Conservation (phyloP, 2,329 filamentous ascomycete species). For the Ceratocystis huliohia region DNA sequence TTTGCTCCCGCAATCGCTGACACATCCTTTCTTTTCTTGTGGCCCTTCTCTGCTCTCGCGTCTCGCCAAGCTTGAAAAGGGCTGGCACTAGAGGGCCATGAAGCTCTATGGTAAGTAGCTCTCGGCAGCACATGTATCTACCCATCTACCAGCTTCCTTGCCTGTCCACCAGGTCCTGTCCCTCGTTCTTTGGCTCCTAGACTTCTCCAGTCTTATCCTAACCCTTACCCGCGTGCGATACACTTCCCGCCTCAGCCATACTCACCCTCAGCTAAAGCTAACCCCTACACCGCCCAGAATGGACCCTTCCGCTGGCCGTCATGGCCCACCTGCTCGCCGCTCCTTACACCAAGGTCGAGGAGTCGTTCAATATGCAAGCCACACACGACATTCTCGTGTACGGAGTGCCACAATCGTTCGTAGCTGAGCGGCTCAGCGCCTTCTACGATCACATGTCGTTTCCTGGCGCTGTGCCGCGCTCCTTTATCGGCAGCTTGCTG, state of each 20-base stretch:
- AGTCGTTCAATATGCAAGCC: constrained; percentile 95
- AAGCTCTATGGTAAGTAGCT: constrained; percentile 17
- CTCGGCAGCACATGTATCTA: too few species aligned
- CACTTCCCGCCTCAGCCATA: constrained; percentile 22
- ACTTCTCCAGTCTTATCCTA: too few species aligned
- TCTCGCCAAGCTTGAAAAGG: background rate
- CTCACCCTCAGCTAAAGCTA: constrained; percentile 5
- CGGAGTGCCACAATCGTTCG: constrained; percentile 51
- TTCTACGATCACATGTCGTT: constrained; percentile 85
- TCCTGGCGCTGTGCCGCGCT: constrained; percentile 79
- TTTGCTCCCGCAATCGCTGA: background rate
- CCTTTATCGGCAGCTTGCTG: constrained; percentile 70
- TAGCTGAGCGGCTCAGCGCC: constrained; percentile 38
- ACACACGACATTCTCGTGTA: constrained; percentile 78
- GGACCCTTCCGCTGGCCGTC: constrained; percentile 50
- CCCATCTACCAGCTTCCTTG: too few species aligned
- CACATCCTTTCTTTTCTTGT: background rate
- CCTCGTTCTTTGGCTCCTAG: background rate
- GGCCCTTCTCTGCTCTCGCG: background rate
- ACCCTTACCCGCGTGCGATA: constrained; percentile 21
- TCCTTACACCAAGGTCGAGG: constrained; percentile 94
- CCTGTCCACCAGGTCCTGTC: background rate
- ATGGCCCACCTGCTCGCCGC: constrained; percentile 58
- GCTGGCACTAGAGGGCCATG: constrained; percentile 2
- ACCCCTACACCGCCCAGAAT: constrained; percentile 25